Percentiles rank a stretch among this genome's conserved stretches.
These are phyloP conservation scores for Beauveria sp. DNA, from an alignment of 2,329 filamentous ascomycete genomes.

Conservation along the genomic window DNA sequence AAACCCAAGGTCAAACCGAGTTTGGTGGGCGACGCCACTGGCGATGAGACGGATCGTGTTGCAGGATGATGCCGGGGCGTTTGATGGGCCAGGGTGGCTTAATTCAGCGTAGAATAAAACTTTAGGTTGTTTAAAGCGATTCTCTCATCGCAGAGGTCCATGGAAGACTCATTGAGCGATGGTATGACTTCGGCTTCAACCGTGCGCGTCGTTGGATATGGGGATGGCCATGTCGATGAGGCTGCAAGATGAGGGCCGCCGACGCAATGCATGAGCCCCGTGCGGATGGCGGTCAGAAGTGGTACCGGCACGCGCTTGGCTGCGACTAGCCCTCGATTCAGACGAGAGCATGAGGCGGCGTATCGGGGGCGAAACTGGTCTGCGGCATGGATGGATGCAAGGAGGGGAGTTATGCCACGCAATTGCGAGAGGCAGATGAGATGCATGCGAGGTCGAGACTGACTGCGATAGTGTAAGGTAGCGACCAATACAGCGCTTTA, in stretches of 20 bases:
- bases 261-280: background rate
- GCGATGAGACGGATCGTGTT: conserved; percentile 6
- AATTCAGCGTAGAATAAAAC: background rate
- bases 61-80: conserved; percentile 1
- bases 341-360: background rate
- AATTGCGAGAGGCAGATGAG: background rate
- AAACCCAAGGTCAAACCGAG: conserved; percentile 8
- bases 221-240: background rate
- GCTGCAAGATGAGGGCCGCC: background rate
- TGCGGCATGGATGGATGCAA: background rate
- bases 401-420: background rate
- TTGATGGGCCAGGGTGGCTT: background rate
- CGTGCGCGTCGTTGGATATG: background rate
- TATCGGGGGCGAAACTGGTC: conserved; percentile 3
- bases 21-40: background rate
- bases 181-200: background rate
- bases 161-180: background rate
- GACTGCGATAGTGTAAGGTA: background rate
- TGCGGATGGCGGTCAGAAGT: background rate
- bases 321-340: background rate
- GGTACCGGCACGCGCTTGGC: background rate
- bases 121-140: background rate
- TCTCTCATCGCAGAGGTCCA: background rate
- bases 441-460: background rate
- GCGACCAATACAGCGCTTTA: background rate